phyloP scores from a whole-genome alignment of 2,329 filamentous ascomycete genomes.

The Verticillium nubilum region DNA sequence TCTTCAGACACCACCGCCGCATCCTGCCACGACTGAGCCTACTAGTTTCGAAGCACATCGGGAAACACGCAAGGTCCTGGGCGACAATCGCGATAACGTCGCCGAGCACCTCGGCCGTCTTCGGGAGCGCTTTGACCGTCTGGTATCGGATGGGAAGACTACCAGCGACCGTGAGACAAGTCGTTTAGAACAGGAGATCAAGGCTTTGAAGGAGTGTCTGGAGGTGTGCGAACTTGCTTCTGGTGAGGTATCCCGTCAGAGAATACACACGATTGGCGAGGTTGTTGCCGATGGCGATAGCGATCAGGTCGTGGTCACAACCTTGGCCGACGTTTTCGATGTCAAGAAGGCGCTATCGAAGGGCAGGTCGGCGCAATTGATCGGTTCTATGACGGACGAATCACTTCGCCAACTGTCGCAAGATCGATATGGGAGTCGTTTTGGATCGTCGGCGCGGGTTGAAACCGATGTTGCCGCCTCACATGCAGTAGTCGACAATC shows the following conservation, averaged over 20 bases:
- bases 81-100: slow-evolving; percentile 24
- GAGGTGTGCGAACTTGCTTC: slow-evolving; percentile 30
- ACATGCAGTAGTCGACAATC: not conserved
- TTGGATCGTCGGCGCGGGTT: slow-evolving; percentile 5
- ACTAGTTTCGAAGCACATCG: slow-evolving; percentile 24
- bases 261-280: slow-evolving; percentile 28
- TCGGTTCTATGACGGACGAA: slow-evolving; percentile 28
- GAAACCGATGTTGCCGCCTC: not conserved
- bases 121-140: slow-evolving; percentile 21
- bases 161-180: slow-evolving; percentile 17
- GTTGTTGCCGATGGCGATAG: slow-evolving; percentile 28
- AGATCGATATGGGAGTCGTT: slow-evolving; percentile 15
- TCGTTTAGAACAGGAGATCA: slow-evolving; percentile 26
- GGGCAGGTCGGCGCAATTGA: slow-evolving; percentile 25
- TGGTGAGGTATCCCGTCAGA: slow-evolving; percentile 22
- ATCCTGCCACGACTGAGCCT: not conserved
- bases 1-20: not conserved
- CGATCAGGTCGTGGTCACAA: slow-evolving; percentile 34
- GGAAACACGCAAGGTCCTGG: slow-evolving; percentile 21
- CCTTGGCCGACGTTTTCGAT: slow-evolving; percentile 34
- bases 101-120: slow-evolving; percentile 23
- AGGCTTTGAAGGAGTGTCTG: slow-evolving; percentile 27
- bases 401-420: slow-evolving; percentile 11
- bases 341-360: slow-evolving; percentile 28
- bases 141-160: slow-evolving; percentile 16